Conservation (phyloP, 768 basidiomycete genomes). For the Crassisporium funariophilum region DNA sequence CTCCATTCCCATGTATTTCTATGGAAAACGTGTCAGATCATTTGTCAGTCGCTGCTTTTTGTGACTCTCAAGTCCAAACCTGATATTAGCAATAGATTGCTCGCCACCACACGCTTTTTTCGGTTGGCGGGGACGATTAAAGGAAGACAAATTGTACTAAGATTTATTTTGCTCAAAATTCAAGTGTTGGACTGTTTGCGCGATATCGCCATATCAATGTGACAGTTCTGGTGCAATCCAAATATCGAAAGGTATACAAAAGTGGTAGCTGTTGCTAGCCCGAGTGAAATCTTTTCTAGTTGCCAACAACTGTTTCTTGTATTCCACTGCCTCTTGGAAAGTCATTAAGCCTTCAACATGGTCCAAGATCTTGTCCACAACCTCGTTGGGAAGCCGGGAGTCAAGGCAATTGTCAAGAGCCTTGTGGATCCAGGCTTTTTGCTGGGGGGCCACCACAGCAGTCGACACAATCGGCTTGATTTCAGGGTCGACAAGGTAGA, state of each 20-base stretch:
- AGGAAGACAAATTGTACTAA: background rate
- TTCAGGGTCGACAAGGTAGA: conserved; percentile 54
- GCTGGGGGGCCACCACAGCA: conserved; percentile 50
- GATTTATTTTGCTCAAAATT: no score
- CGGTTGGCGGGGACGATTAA: conserved; percentile 15
- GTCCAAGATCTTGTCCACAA: conserved; percentile 43
- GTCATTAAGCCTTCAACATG: conserved; percentile 42
- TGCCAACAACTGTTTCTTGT: conserved; percentile 31
- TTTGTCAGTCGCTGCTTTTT: conserved; percentile 32
- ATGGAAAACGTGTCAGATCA: conserved; percentile 43
- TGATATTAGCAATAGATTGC: conserved; percentile 25
- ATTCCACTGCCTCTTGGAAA: conserved; percentile 36
- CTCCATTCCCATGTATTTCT: conserved; percentile 47
- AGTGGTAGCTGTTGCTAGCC: conserved; percentile 46
- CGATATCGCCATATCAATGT: no score
- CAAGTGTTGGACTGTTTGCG: no score
- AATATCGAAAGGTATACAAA: conserved; percentile 53
- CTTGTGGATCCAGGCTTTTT: conserved; percentile 43
- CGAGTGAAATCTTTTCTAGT: conserved; percentile 39
- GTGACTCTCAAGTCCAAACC: no score
- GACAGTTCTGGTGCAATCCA: conserved; percentile 38
- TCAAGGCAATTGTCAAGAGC: conserved; percentile 38
- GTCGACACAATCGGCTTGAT: conserved; percentile 44
- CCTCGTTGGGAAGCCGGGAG: conserved; percentile 42
- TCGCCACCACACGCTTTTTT: conserved; percentile 27